Base-by-base conservation (phyloP, 139 green algal species). In the Chlorella vulgaris region DNA sequence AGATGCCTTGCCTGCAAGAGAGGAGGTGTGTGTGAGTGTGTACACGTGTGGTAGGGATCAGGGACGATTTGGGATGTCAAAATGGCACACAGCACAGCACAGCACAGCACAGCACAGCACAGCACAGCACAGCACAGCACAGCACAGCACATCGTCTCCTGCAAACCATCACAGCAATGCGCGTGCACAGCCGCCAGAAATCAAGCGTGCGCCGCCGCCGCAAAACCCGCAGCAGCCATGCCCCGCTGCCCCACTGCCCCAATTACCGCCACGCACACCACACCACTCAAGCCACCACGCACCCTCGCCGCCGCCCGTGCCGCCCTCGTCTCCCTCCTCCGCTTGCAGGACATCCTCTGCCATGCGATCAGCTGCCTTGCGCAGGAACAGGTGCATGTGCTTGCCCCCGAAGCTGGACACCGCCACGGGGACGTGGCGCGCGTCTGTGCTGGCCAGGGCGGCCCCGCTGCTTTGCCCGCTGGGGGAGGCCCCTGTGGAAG, bases 311-410 rank as follows among this genome's bases (percentile, higher is more conserved):
- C 55, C 8, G 29, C 5, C 39, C 28, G 36, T 2, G 62, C 62
- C 29, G 5, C 13, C 15, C 62, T 21, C 33, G 4, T 31, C 71
- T 21, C 26, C 74, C 38, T 55, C 61, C 26, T 13, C 4, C 62
- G 88, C n/a, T n/a, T n/a, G 81, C 36, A 98, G 88, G 80, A 98
- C 88, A 39, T 95, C 91, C 73, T 96, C 90, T 19, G 21, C 33
- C 84, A 97, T 89, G 76, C 85, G 88, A 53, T 90, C 94, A 8
- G 87, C 47, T 2, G 90, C 87, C 88, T 98, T 98, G 19, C 76
- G 78, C 63, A 98, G 90, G 5, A 84, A 81, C 58, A 98, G 88
- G 31, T 88, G 76, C 83, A 98, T 86, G 77, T 97, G 78, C 60
- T 91, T 69, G 19, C 81, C 88, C 29, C 51, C 29, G 69, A 92